phyloP scores from a whole-genome alignment of 345 rosid genomes.

The Pistacia atlantica region DNA sequence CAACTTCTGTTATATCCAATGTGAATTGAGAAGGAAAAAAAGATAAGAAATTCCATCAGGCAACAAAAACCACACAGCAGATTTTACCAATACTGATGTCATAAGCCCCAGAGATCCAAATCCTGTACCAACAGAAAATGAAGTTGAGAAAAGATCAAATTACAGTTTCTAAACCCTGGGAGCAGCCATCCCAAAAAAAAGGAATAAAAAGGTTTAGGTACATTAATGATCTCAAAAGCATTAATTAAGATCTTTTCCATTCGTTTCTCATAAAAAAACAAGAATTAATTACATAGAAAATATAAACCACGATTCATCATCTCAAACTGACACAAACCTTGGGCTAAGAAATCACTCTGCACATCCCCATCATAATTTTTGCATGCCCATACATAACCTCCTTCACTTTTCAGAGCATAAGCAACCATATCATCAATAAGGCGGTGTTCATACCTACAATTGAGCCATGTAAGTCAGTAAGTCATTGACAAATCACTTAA shows the following conservation, averaged over 20 bases:
- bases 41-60: background rate
- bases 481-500: constrained; percentile 12
- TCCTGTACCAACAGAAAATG: constrained; percentile 45
- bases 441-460: constrained; percentile 89
- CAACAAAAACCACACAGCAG: background rate
- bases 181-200: background rate
- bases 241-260: background rate
- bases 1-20: constrained; percentile 7
- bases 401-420: constrained; percentile 86
- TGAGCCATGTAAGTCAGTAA: constrained; percentile 11
- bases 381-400: constrained; percentile 99
- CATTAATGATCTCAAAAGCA: too few species aligned
- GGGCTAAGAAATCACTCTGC: constrained; percentile 97
- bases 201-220: too few species aligned
- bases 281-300: background rate
- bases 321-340: constrained; percentile 50
- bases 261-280: background rate
- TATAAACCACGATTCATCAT: background rate
- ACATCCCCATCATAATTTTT: constrained; percentile 98
- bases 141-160: constrained; percentile 6
- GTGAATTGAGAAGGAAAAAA: background rate
- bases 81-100: constrained; percentile 89
- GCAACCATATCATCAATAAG: constrained; percentile 99
- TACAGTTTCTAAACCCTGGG: background rate
- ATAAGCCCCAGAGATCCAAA: constrained; percentile 97